Evolutionary conservation across 148 eudicot genomes (phyloP).

Genomic region (Rhododendron williamsianum): DNA sequence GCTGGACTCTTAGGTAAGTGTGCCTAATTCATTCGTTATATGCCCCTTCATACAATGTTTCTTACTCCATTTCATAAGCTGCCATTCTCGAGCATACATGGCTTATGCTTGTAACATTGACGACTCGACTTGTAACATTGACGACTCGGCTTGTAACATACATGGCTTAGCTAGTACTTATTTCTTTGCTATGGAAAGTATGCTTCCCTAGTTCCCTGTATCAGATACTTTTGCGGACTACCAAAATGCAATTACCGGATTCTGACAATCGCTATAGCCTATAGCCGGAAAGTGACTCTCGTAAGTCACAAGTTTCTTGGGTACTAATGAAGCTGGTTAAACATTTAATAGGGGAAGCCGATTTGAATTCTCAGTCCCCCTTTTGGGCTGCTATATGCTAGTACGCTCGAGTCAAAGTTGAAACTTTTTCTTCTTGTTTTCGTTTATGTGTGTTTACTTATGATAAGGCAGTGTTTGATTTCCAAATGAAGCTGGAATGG

Average conservation of each 20-base stretch:
- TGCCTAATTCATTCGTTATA: not conserved
- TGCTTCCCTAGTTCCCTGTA: not conserved
- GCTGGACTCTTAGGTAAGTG: slow-evolving; percentile 88
- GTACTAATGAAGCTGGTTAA: not conserved
- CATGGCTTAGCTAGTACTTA: not conserved
- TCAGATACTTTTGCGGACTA: not conserved
- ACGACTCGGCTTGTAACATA: no score
- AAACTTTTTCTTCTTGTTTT: not conserved
- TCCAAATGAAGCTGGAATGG: not conserved
- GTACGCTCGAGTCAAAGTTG: not conserved
- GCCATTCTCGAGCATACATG: not conserved
- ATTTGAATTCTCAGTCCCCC: not conserved
- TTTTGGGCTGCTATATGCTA: not conserved
- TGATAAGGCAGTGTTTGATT: not conserved
- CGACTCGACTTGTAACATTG: not conserved
- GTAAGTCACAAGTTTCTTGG: not conserved
- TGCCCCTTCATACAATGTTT: not conserved
- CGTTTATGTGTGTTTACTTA: not conserved
- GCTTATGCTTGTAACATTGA: not conserved
- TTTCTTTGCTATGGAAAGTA: not conserved
- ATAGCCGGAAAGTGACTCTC: not conserved
- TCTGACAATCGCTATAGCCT: not conserved
- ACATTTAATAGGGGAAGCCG: not conserved
- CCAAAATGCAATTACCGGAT: not conserved
- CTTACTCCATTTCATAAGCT: not conserved